Base-by-base conservation (phyloP, 2,329 filamentous ascomycete genomes). In the Trichophyton verrucosum region DNA sequence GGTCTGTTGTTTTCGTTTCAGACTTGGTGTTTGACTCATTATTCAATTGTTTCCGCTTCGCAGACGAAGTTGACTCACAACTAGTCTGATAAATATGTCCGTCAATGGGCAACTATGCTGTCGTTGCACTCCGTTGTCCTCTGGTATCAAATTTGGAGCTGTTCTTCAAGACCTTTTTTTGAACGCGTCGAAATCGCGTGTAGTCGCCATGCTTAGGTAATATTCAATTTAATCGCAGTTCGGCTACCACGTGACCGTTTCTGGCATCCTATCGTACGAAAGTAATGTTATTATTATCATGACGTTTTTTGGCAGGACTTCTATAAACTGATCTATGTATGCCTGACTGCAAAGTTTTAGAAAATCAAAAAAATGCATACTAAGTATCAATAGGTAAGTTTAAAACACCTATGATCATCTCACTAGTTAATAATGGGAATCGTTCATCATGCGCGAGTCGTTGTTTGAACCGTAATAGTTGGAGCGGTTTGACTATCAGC, bases 1-100 rank as follows among this genome's bases (percentile, higher is more conserved):
- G 0, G 89, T 82, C 70, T 96, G 89, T 68, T 86, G 74, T 61
- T 75, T 75, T 49, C 72, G 69, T 60, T 76, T 75, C 8, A 73
- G 59, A 22, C 65, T 69, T 38, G 57, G 33, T 46, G 60, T 55
- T 40, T 64, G 62, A 59, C 61, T 64, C 62, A 64, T 64, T n/a
- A 38, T 64, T 20, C 4, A 17, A 30, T 24, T 8, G 6, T 30
- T n/a, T 7, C 3, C 13, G 11, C 49, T 15, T 30, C 13, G 7
- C n/a, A 24, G 24, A n/a, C 20, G 20, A 24, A 22, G 17, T 7
- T 22, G 20, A 47, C 44, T 11, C 44, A 4, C 9, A 30, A 30
- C 17, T 22, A 9, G 20, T 9, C n/a, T 13, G 44, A 4, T 47
- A 47, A 30, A 9, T 17, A 1, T 22, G 44, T 47, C n/a, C 20